Conservation (phyloP, 1,139 yeast genomes). For the Suhomyces ambrosiae region DNA sequence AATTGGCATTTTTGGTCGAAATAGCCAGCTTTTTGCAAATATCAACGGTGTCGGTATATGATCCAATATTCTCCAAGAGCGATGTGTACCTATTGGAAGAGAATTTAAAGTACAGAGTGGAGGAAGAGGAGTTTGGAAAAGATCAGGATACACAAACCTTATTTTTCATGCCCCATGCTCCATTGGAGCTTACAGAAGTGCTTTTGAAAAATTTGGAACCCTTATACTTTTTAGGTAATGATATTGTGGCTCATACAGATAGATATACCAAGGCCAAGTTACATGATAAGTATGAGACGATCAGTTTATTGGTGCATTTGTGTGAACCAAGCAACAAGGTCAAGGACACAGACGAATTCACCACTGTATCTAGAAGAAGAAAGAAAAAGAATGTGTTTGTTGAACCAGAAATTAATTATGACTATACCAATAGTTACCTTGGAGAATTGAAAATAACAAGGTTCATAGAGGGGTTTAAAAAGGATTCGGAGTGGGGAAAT, state of each 20-base stretch:
- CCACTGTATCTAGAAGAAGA: conserved; percentile 28
- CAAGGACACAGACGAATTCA: conserved; percentile 30
- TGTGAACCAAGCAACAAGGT: conserved; percentile 8
- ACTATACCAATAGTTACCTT: conserved; percentile 37
- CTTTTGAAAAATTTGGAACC: conserved; percentile 41
- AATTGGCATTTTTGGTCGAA: conserved; percentile 56
- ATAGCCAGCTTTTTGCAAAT: conserved; percentile 30
- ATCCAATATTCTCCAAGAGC: conserved; percentile 57
- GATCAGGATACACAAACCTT: conserved; percentile 26
- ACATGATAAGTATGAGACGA: conserved; percentile 39
- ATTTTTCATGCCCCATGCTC: conserved; percentile 76
- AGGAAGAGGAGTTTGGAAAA: conserved; percentile 23
- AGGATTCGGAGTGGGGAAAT: conserved; percentile 49
- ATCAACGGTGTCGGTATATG: conserved; percentile 53
- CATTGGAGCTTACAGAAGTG: conserved; percentile 55
- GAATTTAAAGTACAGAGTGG: conserved; percentile 22
- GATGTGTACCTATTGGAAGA: conserved; percentile 41
- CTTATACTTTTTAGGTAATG: conserved; percentile 46
- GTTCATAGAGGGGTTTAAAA: conserved; percentile 18
- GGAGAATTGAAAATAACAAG: conserved; percentile 20
- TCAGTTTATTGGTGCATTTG: conserved; percentile 44
- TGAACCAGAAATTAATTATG: conserved; percentile 42
- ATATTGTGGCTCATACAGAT: conserved; percentile 54
- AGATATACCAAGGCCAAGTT: conserved; percentile 46
- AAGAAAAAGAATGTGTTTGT: conserved; percentile 26